Percentiles rank a stretch among this genome's conserved stretches.
phyloP scores from a whole-genome alignment of 2,329 filamentous ascomycete species.

The Delphinella strobiligena region DNA sequence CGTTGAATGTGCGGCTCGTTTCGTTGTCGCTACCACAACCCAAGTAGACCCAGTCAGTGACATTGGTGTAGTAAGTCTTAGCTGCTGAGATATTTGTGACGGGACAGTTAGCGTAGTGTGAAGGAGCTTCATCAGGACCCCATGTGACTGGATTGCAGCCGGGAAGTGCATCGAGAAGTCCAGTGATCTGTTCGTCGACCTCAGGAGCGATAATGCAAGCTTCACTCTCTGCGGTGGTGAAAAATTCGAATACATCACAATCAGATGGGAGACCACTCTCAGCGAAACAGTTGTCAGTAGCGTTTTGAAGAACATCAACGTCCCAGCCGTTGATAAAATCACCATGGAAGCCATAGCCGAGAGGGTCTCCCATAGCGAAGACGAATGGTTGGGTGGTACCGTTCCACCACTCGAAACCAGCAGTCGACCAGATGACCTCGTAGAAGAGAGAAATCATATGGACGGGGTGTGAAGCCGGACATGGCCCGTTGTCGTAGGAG shows the following conservation, averaged over 20 bases:
- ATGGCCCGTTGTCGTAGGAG: slow-evolving; percentile 27
- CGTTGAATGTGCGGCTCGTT: slow-evolving; percentile 14
- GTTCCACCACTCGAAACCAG: slow-evolving; percentile 21
- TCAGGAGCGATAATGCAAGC: slow-evolving; percentile 19
- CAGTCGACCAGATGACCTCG: slow-evolving; percentile 25
- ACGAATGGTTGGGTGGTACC: slow-evolving; percentile 28
- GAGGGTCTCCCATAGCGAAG: slow-evolving; percentile 36
- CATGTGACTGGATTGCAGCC: slow-evolving; percentile 22
- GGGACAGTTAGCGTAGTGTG: slow-evolving; percentile 12
- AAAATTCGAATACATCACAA: slow-evolving; percentile 20
- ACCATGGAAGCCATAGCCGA: slow-evolving; percentile 42
- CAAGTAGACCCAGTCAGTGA: slow-evolving; percentile 16
- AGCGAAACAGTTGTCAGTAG: slow-evolving; percentile 23
- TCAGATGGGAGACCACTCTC: slow-evolving; percentile 20
- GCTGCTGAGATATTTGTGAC: slow-evolving; percentile 11
- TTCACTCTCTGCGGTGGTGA: slow-evolving; percentile 15
- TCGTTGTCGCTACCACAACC: slow-evolving; percentile 18
- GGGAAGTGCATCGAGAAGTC: slow-evolving; percentile 19
- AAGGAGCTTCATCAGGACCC: slow-evolving; percentile 16
- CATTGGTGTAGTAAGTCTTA: slow-evolving; percentile 10
- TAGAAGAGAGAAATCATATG: slow-evolving; percentile 29
- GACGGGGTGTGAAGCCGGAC: slow-evolving; percentile 26
- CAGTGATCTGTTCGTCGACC: slow-evolving; percentile 18
- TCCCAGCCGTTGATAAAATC: slow-evolving; percentile 43
- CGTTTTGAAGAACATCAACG: slow-evolving; percentile 25